Conservation (phyloP, 306 rosid species). For the Inga oerstediana region DNA sequence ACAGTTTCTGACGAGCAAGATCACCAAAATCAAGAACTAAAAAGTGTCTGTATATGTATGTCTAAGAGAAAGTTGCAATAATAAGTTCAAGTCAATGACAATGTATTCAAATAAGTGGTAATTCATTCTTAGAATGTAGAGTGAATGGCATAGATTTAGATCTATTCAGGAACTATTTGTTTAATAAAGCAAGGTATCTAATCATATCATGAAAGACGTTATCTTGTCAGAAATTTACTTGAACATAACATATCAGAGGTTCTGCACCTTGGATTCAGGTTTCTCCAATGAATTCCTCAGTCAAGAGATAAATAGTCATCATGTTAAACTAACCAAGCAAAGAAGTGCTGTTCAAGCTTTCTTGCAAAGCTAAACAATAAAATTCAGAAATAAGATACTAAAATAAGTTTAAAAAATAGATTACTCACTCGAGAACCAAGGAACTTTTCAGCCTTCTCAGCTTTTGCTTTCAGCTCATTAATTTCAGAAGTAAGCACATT, state of each 20-base stretch:
- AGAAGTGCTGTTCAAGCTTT: not conserved
- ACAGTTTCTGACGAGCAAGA: not conserved
- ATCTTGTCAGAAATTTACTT: not conserved
- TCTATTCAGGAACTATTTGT: not conserved
- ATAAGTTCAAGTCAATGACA: not conserved
- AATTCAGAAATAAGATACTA: constrained; percentile 24
- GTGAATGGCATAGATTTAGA: constrained; percentile 5
- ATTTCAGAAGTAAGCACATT: constrained; percentile 80
- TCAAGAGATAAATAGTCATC: not conserved
- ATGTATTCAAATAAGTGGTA: not conserved
- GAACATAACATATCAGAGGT: not conserved
- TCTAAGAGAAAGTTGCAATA: constrained; percentile 12
- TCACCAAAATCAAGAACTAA: not conserved
- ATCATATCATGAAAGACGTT: not conserved
- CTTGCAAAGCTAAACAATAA: constrained; percentile 28
- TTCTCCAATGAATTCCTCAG: not conserved
- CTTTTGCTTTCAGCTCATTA: constrained; percentile 81
- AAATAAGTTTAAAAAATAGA: constrained; percentile 34
- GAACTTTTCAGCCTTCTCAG: constrained; percentile 93
- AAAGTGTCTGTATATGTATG: not conserved
- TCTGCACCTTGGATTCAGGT: not conserved
- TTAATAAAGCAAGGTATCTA: constrained; percentile 3
- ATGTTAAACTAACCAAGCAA: constrained; percentile 17
- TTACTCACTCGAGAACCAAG: constrained; percentile 96
- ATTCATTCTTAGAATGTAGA: not conserved